These are phyloP conservation scores for Phenoliferia sp. DNA, from an alignment of 1,284 basidiomycete species.

Conservation along the genomic window DNA sequence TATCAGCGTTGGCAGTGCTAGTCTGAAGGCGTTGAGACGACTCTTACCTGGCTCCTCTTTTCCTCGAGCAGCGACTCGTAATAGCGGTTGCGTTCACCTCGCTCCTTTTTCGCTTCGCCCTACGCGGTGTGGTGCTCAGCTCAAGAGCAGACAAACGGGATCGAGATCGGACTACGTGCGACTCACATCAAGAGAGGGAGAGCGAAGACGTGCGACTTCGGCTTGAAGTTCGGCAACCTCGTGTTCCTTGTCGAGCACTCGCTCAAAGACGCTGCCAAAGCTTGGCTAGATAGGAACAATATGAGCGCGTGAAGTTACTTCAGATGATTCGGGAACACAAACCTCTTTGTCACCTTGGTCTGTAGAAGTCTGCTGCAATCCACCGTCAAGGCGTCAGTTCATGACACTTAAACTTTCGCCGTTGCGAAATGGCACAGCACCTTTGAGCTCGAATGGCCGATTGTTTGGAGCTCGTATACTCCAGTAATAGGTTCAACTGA, in stretches of 20 bases:
- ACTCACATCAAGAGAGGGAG: neutral
- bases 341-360: constrained; percentile 50
- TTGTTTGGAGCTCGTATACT: too few relatives aligned
- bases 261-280: constrained; percentile 71
- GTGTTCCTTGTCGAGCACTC: constrained; percentile 77
- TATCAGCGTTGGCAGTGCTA: neutral
- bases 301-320: neutral
- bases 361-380: constrained; percentile 4
- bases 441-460: too few relatives aligned
- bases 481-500: too few relatives aligned
- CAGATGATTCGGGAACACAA: neutral
- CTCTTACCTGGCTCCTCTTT: constrained; percentile 60
- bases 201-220: neutral
- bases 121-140: too few relatives aligned
- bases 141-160: neutral
- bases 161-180: neutral
- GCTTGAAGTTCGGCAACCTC: constrained; percentile 62
- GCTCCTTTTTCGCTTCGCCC: constrained; percentile 58
- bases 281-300: constrained; percentile 46
- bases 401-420: neutral
- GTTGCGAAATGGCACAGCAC: neutral
- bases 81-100: constrained; percentile 70
- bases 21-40: neutral
- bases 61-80: constrained; percentile 73
- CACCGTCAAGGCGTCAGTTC: neutral